Conservation (phyloP, 2,329 filamentous ascomycete species). For the Cordyceps militaris region DNA sequence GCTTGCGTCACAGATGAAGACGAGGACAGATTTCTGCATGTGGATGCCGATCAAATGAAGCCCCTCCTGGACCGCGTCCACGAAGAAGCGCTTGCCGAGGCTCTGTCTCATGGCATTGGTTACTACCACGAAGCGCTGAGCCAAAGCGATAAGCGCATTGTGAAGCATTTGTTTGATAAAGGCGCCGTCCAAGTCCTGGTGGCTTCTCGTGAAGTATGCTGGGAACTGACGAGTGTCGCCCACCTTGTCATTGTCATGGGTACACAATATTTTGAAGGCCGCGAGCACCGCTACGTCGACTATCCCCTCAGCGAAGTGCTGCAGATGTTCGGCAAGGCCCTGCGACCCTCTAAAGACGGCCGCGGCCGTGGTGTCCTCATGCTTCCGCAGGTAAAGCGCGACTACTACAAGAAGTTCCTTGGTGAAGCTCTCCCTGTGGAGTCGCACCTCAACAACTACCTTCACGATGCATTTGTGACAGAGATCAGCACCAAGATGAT, state of each 20-base stretch:
- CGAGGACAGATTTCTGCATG: conserved; percentile 88
- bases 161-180: conserved; percentile 82
- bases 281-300: conserved; percentile 94
- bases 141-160: conserved; percentile 83
- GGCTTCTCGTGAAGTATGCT: conserved; percentile 79
- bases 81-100: conserved; percentile 80
- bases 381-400: conserved; percentile 87
- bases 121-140: conserved; percentile 96
- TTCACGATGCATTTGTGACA: conserved; percentile 93
- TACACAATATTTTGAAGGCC: conserved; percentile 93
- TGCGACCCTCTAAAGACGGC: conserved; percentile 70
- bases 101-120: conserved; percentile 85
- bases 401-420: conserved; percentile 98
- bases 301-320: conserved; percentile 90
- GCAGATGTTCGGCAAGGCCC: conserved; percentile 96
- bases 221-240: conserved; percentile 83
- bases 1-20: conserved; percentile 83
- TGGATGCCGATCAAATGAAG: conserved; percentile 71
- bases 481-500: conserved; percentile 97
- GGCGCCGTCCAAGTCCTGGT: conserved; percentile 82
- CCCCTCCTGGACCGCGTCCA: conserved; percentile 78
- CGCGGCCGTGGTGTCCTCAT: conserved; percentile 88
- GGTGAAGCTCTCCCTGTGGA: conserved; percentile 94
- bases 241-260: conserved; percentile 96
- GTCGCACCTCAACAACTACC: conserved; percentile 82